A percentile compares a stretch with the other conserved stretches of the same genome.
phyloP scores from a whole-genome alignment of 305 asterid genomes.

The Rubia occidens region DNA sequence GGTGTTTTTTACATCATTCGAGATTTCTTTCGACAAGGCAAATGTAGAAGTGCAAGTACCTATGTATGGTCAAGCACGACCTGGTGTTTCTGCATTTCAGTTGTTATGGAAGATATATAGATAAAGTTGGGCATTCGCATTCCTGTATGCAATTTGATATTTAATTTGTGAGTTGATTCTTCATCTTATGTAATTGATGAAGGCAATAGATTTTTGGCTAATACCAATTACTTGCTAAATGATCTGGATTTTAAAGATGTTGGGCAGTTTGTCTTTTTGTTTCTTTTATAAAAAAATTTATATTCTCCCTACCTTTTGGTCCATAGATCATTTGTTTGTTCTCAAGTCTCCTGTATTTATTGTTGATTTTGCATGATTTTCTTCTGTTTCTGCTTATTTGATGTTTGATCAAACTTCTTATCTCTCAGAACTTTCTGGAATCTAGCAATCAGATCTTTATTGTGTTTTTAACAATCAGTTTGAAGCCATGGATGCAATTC shows the following conservation, averaged over 20 bases:
- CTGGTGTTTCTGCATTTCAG: background rate
- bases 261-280: slow-evolving; percentile 39
- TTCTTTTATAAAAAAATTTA: slow-evolving; percentile 39
- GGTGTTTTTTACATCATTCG: too few relatives aligned
- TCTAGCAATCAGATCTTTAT: slow-evolving; percentile 57
- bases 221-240: slow-evolving; percentile 25
- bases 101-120: slow-evolving; percentile 1
- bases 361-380: background rate
- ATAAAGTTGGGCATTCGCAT: background rate
- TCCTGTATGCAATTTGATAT: background rate
- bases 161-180: background rate
- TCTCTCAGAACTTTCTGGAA: slow-evolving; percentile 33
- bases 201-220: background rate
- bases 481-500: slow-evolving; percentile 64
- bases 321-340: slow-evolving; percentile 49
- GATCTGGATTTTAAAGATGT: slow-evolving; percentile 39
- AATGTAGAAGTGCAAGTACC: background rate
- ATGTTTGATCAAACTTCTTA: too few relatives aligned
- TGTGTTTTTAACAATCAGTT: slow-evolving; percentile 66
- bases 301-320: slow-evolving; percentile 43
- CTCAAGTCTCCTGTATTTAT: slow-evolving; percentile 31
- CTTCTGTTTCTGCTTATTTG: slow-evolving; percentile 3
- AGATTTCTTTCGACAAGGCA: background rate
- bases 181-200: background rate
- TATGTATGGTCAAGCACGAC: background rate